phyloP scores from a whole-genome alignment of 1,139 yeast species.

The Debaryomyces robertsiae region DNA sequence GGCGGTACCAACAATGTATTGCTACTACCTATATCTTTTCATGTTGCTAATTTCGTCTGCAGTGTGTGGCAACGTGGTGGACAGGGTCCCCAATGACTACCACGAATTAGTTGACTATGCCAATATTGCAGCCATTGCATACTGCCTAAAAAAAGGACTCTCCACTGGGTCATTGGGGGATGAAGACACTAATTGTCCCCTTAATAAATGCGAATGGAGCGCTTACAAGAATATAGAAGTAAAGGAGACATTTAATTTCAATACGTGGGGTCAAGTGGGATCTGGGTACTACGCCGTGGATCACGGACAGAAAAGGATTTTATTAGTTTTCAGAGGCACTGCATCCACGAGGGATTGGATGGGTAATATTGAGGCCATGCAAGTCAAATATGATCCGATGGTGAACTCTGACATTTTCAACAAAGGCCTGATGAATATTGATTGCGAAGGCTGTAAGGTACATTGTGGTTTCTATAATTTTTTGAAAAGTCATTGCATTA shows the following conservation, averaged over 20 bases:
- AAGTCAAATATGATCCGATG: slow-evolving; percentile 42
- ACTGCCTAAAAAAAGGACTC: slow-evolving; percentile 40
- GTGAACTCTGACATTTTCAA: slow-evolving; percentile 14
- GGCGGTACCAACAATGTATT: too few species aligned
- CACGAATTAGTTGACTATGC: slow-evolving; percentile 36
- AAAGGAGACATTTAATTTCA: slow-evolving; percentile 40
- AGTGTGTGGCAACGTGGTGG: not conserved
- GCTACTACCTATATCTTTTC: too few species aligned
- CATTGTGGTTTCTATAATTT: slow-evolving; percentile 62
- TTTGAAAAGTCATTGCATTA: slow-evolving; percentile 39
- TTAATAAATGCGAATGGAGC: slow-evolving; percentile 23
- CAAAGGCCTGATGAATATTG: slow-evolving; percentile 17
- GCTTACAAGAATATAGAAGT: slow-evolving; percentile 31
- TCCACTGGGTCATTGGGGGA: slow-evolving; percentile 18
- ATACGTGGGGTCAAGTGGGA: slow-evolving; percentile 49
- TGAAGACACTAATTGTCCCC: slow-evolving; percentile 23
- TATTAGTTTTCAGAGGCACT: slow-evolving; percentile 59
- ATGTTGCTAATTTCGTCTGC: too few species aligned
- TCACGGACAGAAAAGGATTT: slow-evolving; percentile 32
- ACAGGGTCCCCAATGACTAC: slow-evolving; percentile 25
- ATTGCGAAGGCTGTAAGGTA: slow-evolving; percentile 53
- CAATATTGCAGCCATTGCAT: slow-evolving; percentile 38
- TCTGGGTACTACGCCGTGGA: slow-evolving; percentile 55
- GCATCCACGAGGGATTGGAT: slow-evolving; percentile 58
- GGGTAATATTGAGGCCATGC: slow-evolving; percentile 50